Percentiles rank a stretch among this genome's conserved stretches.
Evolutionary conservation across 2,329 filamentous ascomycete genomes (phyloP).

Genomic region (Diaporthe citri): DNA sequence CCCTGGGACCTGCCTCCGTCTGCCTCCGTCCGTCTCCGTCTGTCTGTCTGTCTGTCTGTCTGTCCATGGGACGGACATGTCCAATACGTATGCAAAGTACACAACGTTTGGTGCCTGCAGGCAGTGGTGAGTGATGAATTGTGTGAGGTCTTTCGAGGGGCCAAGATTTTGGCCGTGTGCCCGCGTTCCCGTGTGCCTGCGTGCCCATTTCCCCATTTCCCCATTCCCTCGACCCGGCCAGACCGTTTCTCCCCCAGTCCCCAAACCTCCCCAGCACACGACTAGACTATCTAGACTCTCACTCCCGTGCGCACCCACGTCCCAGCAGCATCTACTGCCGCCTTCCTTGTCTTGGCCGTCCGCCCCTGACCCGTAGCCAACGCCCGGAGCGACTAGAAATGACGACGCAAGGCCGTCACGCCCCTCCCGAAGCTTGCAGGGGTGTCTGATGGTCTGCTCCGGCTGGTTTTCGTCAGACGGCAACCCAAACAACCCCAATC

Average conservation of each 20-base stretch:
- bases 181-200: background rate
- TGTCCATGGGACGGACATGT: background rate
- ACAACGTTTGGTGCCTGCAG: background rate
- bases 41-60: background rate
- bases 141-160: background rate
- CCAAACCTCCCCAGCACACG: constrained; percentile 13
- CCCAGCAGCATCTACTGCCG: constrained; percentile 1
- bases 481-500: constrained; percentile 24
- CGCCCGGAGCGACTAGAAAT: constrained; percentile 20
- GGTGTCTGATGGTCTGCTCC: constrained; percentile 34
- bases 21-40: background rate
- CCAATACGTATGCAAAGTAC: background rate
- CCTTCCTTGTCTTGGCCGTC: constrained; percentile 13
- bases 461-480: constrained; percentile 39
- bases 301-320: background rate
- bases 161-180: background rate
- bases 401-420: constrained; percentile 36
- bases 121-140: background rate
- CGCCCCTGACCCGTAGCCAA: background rate
- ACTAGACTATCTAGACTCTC: constrained; percentile 1
- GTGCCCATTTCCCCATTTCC: background rate
- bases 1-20: background rate
- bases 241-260: constrained; percentile 9
- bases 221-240: constrained; percentile 29
- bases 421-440: constrained; percentile 38